Evolutionary conservation across 192 early-diverging fungal genomes (phyloP), one percentile per base, ranked within the genome.

Genomic region (Podila verticillata): DNA sequence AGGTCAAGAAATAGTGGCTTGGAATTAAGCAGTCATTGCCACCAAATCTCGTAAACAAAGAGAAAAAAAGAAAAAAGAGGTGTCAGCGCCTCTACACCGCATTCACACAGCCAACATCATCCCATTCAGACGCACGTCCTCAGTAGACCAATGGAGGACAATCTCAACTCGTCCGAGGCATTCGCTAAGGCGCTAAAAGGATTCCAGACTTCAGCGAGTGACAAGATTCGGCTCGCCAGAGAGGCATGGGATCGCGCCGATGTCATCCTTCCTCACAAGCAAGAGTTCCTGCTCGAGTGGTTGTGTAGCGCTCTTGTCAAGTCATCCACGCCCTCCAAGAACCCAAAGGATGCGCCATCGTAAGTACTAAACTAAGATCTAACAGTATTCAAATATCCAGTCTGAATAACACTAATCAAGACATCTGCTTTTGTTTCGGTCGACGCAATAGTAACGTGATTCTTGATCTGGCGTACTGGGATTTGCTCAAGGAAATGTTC

Each of bases 221-320:
- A 82, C 34, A 82, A 82, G 59, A 82, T 82, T 63, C 51, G 39
- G 5, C 57, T 75, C 15, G 81, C 81, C 17, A 65, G 65, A 7
- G 66, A 75, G 65, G 81, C 81, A 44, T 82, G 81, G 81, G 36
- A 35, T 4, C 60, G 69, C 7, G 10, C 20, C 10, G 68, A 74
- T 57, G 64, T 82, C 15, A 56, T 82, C 35, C 67, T 82, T 8
- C 81, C 81, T 2, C 81, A 82, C 56, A 82, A 82, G 65, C 73
- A 82, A 63, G 81, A 82, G 51, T 82, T 82, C 59, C 24, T 82
- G 19, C 69, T 82, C 39, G 81, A 82, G 34, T 82, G 81, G 81
- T 63, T 82, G 62, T 82, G 81, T 39, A 82, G 34, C 26, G 36
- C 65, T 10, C 73, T 82, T 19, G 51, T 75, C 47, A 82, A 82